These are phyloP conservation scores for Daedaleopsis sinensis DNA, from an alignment of 768 basidiomycete species.

Conservation along the genomic window DNA sequence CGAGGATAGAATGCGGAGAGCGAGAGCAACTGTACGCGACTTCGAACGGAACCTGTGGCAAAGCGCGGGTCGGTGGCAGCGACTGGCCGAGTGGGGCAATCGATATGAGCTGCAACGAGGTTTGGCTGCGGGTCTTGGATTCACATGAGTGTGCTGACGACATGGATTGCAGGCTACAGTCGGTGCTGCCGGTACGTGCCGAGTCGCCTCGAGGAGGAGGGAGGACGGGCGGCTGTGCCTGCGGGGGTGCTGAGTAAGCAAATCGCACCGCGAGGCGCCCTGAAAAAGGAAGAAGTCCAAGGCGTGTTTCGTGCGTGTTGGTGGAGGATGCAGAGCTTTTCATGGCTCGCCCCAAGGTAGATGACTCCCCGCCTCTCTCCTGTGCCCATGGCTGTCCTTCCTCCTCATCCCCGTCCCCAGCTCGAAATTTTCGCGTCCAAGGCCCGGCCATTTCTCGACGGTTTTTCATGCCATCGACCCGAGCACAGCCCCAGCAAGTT, in stretches of 20 bases:
- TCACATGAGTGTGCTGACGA: not conserved
- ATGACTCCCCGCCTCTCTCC: conserved; percentile 24
- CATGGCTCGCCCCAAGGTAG: conserved; percentile 23
- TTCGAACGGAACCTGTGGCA: not conserved
- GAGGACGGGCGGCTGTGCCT: conserved; percentile 10
- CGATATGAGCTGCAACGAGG: not conserved
- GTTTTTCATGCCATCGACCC: not conserved
- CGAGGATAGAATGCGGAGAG: too few species aligned
- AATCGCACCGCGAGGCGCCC: conserved; percentile 1
- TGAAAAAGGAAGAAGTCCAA: conserved; percentile 8
- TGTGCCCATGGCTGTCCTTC: conserved; percentile 29
- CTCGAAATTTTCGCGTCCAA: conserved; percentile 13
- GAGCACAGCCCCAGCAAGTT: conserved; percentile 12
- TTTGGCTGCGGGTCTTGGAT: not conserved
- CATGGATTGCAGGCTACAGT: not conserved
- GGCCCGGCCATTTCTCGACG: not conserved
- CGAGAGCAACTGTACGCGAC: too few species aligned
- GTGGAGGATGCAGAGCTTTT: conserved; percentile 32
- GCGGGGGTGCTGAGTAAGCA: conserved; percentile 9
- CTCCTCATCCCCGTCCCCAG: conserved; percentile 16
- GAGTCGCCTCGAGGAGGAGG: not conserved
- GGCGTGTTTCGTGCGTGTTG: conserved; percentile 34
- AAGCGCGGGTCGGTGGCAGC: not conserved
- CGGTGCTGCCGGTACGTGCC: not conserved
- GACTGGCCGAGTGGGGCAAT: not conserved